Base-by-base conservation (phyloP, 1,284 basidiomycete genomes). In the Apiotrichum porosum region DNA sequence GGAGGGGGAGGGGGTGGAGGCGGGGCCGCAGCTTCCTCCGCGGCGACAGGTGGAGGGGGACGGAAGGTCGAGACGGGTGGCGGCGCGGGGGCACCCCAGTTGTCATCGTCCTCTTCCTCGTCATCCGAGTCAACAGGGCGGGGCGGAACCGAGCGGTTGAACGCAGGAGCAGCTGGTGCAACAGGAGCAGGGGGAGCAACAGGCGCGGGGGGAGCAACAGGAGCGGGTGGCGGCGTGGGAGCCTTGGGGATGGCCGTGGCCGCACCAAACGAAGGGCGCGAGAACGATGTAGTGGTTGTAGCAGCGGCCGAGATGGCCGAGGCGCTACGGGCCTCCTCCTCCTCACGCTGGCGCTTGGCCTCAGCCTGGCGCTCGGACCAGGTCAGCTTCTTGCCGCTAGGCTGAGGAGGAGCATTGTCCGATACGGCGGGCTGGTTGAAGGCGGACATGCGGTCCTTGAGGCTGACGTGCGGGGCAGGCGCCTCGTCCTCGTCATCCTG, bases 331-430 rank as follows among this genome's bases (percentile, higher is more conserved):
- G 78, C 76, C 52, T 88, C 87, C 52, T 95, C 91, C 61, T 87
- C 87, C 58, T 84, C 86, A 10, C 79, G 77, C 61, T 89, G 85
- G 63, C 84, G 85, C 78, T 91, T 92, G 4, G 88, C 84, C 26
- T 84, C 74, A 0, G 87, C 89, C 67, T 94, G 90, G 32, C 91
- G 78, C 69, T 94, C 86, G 52, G 81, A 85, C 91, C 91, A 94
- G 0, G 89, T 92, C 47, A 93, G 72, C 68, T 90, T 91, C 77
- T 87, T 86, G 14, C 42, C 35, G 9, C 44, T 37, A 42, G 48
- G 56, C 9, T 62, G 58, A 37, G 54, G 52, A 26, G 60, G 56
- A 1, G 43, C 51, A 6, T 32, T 28, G 14, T 51, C 14, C 2
- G 57, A 32, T 2, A 59, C 37, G 6, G 37, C 42, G 3, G 51